Evolutionary conservation across 768 basidiomycete species (phyloP), one percentile per base, ranked within the genome.

Genomic region (Lentinula sp.): DNA sequence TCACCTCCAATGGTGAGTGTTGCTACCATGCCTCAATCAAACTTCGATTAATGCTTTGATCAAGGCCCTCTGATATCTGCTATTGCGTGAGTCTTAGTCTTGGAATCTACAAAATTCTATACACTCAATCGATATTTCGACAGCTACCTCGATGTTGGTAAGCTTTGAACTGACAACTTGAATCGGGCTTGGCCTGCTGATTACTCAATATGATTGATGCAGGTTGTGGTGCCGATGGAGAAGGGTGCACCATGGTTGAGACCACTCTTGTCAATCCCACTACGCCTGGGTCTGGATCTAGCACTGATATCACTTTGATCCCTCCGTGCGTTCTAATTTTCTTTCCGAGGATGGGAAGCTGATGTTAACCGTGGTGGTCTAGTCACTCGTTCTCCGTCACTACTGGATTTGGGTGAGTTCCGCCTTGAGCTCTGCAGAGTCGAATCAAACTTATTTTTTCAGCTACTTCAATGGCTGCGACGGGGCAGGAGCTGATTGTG

Each of bases 171-270:
- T 28, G 28, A 28, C 3, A 28, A 28, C 28, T 28, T 28, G 28
- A 28, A 28, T 28, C 28, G 28, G 23, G 28, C n/a, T n/a, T 9
- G 2, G 9, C 20, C 6, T 28, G 6, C 12, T 20, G 13, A 12
- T 46, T 10, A 18, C 13, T 33, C 3, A 45, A 50, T 18, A 33
- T 49, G 18, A 15, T 16, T 33, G n/a, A n/a, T 54, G 52, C 62
- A 68, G 73, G 73, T 8, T 76, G 74, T 43, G 73, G 73, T 4
- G 70, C 70, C 61, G 73, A 75, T 61, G 76, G 76, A 3, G 76
- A 77, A 55, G 62, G 69, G 4, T 77, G 76, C 65, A 73, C 72
- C n/a, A 48, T 72, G 15, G 62, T 77, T 32, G 76, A 76, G 62
- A 69, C 68, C 7, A 74, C 68, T 20, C 67, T 77, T 16, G 54